Evolutionary conservation across 2,329 filamentous ascomycete genomes (phyloP).

Genomic region (Colletotrichum shisoi): DNA sequence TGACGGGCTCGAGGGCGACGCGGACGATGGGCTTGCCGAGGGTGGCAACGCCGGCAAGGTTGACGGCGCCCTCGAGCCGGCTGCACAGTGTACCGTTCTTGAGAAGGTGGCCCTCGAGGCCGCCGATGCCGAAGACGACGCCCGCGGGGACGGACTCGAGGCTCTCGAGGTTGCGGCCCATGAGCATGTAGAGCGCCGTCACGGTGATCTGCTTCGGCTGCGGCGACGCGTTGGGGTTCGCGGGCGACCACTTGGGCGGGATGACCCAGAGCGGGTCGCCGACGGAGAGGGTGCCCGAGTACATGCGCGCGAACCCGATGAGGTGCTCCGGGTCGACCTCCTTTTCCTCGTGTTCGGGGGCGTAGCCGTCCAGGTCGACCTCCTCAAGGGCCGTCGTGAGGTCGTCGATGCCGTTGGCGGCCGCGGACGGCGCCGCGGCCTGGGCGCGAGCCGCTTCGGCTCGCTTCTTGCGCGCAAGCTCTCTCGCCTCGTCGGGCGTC

Average conservation of each 20-base stretch:
- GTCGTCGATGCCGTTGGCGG: conserved; percentile 60
- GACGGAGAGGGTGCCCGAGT: conserved; percentile 87
- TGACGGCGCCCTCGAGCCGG: conserved; percentile 83
- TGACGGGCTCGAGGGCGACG: conserved; percentile 91
- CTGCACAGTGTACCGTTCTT: conserved; percentile 96
- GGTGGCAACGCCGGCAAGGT: conserved; percentile 84
- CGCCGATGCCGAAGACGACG: conserved; percentile 93
- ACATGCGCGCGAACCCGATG: conserved; percentile 92
- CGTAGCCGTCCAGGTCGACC: conserved; percentile 65
- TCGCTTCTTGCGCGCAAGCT: conserved; percentile 85
- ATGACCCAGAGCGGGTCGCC: conserved; percentile 92
- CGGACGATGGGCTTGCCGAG: conserved; percentile 90
- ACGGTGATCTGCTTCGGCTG: conserved; percentile 84
- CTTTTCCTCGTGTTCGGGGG: conserved; percentile 60
- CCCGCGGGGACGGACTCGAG: conserved; percentile 87
- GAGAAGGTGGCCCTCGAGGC: conserved; percentile 89
- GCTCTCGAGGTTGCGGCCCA: conserved; percentile 88
- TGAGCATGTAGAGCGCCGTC: conserved; percentile 89
- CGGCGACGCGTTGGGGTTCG: conserved; percentile 73
- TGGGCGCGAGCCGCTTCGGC: conserved; percentile 86
- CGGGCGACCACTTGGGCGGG: conserved; percentile 90
- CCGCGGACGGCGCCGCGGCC: conserved; percentile 57
- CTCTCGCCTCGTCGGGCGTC: conserved; percentile 87
- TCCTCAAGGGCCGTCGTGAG: conserved; percentile 68
- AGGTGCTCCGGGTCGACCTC: conserved; percentile 82